These are phyloP conservation scores for Annulohypoxylon truncatum DNA, from an alignment of 2,329 filamentous ascomycete species.

Conservation along the genomic window DNA sequence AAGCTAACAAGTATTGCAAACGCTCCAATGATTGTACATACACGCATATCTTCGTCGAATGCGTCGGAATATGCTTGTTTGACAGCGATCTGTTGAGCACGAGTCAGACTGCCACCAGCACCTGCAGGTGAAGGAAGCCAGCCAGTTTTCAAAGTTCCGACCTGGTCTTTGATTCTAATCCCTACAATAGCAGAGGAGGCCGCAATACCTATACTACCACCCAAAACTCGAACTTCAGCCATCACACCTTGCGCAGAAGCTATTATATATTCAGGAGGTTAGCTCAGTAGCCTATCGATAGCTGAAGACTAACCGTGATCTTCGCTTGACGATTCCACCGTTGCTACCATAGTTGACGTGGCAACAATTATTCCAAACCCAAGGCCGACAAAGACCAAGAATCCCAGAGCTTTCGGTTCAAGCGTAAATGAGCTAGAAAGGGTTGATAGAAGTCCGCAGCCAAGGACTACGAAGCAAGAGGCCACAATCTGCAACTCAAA, in stretches of 20 bases:
- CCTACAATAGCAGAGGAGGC: constrained; percentile 61
- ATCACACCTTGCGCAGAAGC: constrained; percentile 65
- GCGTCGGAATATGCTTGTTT: constrained; percentile 57
- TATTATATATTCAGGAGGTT: constrained; percentile 44
- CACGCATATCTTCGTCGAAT: constrained; percentile 60
- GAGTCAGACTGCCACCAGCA: constrained; percentile 40
- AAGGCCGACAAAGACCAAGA: constrained; percentile 63
- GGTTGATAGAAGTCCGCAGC: constrained; percentile 61
- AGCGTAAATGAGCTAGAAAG: constrained; percentile 50
- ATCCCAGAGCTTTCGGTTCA: constrained; percentile 61
- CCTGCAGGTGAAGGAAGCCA: constrained; percentile 45
- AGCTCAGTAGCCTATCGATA: background rate
- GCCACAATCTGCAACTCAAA: constrained; percentile 59
- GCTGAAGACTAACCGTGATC: constrained; percentile 58
- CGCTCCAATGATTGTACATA: constrained; percentile 57
- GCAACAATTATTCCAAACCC: constrained; percentile 64
- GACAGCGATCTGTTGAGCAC: constrained; percentile 49
- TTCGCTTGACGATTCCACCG: constrained; percentile 55
- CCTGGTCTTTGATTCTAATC: constrained; percentile 47
- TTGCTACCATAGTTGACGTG: constrained; percentile 60
- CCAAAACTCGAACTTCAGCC: constrained; percentile 63
- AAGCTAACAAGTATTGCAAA: constrained; percentile 55
- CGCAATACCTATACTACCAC: constrained; percentile 66
- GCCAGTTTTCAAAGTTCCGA: constrained; percentile 47
- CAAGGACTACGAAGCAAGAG: constrained; percentile 58